phyloP scores from a whole-genome alignment of 2,329 filamentous ascomycete genomes.

The Tricladium varicosporioides region DNA sequence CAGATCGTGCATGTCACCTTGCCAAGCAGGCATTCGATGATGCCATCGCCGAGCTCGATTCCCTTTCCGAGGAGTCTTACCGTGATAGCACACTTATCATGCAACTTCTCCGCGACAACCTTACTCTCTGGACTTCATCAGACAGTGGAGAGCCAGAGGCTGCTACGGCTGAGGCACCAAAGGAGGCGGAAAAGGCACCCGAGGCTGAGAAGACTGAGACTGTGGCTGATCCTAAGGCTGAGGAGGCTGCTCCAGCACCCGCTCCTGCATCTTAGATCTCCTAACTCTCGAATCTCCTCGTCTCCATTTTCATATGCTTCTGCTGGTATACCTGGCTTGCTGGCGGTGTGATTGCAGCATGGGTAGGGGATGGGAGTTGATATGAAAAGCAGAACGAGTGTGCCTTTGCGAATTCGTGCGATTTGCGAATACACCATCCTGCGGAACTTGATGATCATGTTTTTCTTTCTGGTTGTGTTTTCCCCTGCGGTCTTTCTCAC shows the following conservation, averaged over 20 bases:
- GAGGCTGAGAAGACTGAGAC: conserved; percentile 41
- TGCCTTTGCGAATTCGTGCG: conserved; percentile 29
- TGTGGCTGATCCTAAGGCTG: conserved; percentile 14
- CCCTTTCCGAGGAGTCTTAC: conserved; percentile 96
- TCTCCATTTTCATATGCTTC: conserved; percentile 38
- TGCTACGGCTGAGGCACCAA: conserved; percentile 53
- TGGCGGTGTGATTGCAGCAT: conserved; percentile 35
- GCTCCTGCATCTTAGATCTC: conserved; percentile 54
- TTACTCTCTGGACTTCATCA: conserved; percentile 96
- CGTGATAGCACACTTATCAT: conserved; percentile 99
- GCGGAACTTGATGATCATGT: conserved; percentile 37
- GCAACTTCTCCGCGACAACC: conserved; percentile 97
- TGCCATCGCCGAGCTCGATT: conserved; percentile 96
- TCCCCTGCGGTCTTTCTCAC: conserved; percentile 29
- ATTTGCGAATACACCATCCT: conserved; percentile 38
- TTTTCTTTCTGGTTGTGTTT: conserved; percentile 35
- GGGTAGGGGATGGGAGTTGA: conserved; percentile 35
- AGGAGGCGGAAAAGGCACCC: conserved; percentile 57
- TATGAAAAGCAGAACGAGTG: conserved; percentile 37
- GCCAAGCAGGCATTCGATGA: conserved; percentile 99
- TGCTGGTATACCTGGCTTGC: conserved; percentile 33
- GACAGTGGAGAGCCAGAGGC: conserved; percentile 78
- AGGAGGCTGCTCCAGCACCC: conserved; percentile 46
- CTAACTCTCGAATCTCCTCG: conserved; percentile 35
- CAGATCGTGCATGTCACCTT: conserved; percentile 94